Percentiles rank a stretch among this genome's conserved stretches.
These are phyloP conservation scores for Isatis lusitanica DNA, from an alignment of 441 rosid species.

Conservation along the genomic window DNA sequence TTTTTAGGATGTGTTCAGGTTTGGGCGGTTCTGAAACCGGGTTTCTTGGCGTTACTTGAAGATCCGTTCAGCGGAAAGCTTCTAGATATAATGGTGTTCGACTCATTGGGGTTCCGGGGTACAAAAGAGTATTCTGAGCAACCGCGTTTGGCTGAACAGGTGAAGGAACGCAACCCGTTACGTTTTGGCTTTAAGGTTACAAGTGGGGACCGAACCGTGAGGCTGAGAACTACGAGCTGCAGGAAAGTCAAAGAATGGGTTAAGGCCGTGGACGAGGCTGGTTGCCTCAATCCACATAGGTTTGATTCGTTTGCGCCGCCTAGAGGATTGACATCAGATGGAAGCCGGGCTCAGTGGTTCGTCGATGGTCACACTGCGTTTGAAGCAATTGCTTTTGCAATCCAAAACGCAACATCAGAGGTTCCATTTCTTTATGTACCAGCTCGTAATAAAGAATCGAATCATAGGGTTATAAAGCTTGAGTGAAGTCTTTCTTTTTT, in stretches of 20 bases:
- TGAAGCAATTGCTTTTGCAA: constrained; percentile 66
- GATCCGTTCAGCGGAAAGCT: constrained; percentile 61
- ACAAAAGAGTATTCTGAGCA: constrained; percentile 41
- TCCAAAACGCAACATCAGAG: constrained; percentile 69
- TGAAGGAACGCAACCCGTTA: constrained; percentile 60
- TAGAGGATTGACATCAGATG: constrained; percentile 68
- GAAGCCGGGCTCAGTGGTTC: constrained; percentile 78
- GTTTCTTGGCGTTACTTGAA: constrained; percentile 68
- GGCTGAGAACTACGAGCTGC: constrained; percentile 50
- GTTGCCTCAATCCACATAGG: constrained; percentile 69
- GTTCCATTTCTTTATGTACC: constrained; percentile 32
- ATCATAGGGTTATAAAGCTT: not conserved
- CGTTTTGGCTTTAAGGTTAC: constrained; percentile 59
- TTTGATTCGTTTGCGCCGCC: constrained; percentile 72
- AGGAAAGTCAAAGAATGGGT: constrained; percentile 70
- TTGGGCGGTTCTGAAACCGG: constrained; percentile 79
- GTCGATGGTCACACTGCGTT: constrained; percentile 77
- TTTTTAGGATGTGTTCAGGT: constrained; percentile 41
- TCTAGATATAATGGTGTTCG: constrained; percentile 66
- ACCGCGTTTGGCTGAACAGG: constrained; percentile 53
- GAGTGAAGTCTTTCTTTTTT: not conserved
- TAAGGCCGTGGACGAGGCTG: constrained; percentile 59
- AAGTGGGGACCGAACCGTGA: constrained; percentile 57
- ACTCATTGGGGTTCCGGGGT: constrained; percentile 40
- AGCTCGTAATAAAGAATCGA: not conserved